These are phyloP conservation scores for Sphaceloma murrayae DNA, from an alignment of 2,329 filamentous ascomycete species.

Conservation along the genomic window DNA sequence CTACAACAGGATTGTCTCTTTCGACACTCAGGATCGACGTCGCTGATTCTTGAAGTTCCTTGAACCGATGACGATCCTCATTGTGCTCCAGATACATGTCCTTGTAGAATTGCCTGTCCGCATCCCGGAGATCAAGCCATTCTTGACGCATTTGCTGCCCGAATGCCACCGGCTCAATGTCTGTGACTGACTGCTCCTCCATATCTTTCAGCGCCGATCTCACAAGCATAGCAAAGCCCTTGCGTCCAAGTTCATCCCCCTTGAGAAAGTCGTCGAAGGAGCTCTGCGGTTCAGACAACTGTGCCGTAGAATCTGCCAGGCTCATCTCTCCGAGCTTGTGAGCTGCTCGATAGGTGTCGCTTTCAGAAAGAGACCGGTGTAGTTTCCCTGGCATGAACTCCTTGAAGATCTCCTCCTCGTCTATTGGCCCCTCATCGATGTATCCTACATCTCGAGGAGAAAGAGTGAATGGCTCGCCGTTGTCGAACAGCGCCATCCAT, in stretches of 20 bases:
- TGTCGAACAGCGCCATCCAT: conserved; percentile 55
- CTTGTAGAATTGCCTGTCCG: background rate
- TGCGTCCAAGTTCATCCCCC: background rate
- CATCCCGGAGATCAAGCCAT: background rate
- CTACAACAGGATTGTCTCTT: background rate
- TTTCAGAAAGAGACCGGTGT: conserved; percentile 19
- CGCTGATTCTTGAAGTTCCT: conserved; percentile 8
- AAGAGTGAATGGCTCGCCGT: too few relatives aligned
- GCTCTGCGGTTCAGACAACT: conserved; percentile 1
- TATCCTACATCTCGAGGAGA: too few relatives aligned
- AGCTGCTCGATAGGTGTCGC: conserved; percentile 6
- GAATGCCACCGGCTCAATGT: background rate
- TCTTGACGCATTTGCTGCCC: background rate
- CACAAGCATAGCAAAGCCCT: conserved; percentile 1
- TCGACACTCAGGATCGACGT: background rate
- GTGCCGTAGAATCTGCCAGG: conserved; percentile 7
- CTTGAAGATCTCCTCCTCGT: background rate
- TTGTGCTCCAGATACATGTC: background rate
- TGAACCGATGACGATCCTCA: background rate
- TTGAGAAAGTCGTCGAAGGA: conserved; percentile 2
- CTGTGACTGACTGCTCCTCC: background rate
- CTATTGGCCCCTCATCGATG: background rate
- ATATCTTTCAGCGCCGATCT: background rate
- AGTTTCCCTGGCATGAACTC: conserved; percentile 19
- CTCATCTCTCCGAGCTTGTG: conserved; percentile 12